Base-by-base conservation (phyloP, 148 eudicot genomes). In the Oxyria digyna region DNA sequence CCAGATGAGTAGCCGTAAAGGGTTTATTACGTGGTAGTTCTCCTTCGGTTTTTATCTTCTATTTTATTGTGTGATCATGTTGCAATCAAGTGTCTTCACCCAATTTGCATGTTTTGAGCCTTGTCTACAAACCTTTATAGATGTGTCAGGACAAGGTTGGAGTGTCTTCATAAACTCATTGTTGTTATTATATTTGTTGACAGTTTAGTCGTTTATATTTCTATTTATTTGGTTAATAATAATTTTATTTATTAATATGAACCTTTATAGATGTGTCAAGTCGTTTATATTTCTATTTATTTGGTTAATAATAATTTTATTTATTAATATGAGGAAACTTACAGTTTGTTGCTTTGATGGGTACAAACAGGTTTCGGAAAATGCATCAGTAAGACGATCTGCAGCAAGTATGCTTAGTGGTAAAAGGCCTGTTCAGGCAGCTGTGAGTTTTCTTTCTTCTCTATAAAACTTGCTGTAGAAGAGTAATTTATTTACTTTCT, bases 401-500 rank as follows among this genome's bases (percentile, higher is more conserved):
- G 99, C 99, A 23, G 96, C 96, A 67, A 95, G 97, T 80, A 88
- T 95, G 99, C 85, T 95, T 35, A 95, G 96, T 77, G 96, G 99
- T 54, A 91, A 88, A 82, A 95, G 81, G 74, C 88, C 91, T 76
- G 79, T 81, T 75, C 86, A 75, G 72, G 82, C 94, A 71, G 85
- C 80, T 73, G 91, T 87, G 75, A 84, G 88, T 82, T 42, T 67
- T 40, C 71, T 42, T 67, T 40, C 71, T 68, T 46, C 18, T 68
- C 49, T 52, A 31, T 52, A 52, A 24, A 31, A 12, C 21, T 17
- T 69, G 24, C 57, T 62, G 7, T 40, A 37, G 45, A 72, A 78
- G 71, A 78, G 70, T 65, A 66, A 74, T 27, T 71, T 32, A 17
- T 75, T 27, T 26, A 13, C 20, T 52, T n/a, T 20, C 67, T 71